A percentile compares a stretch with the other conserved stretches of the same genome.
Conservation (phyloP, 495 filamentous ascomycete genomes). For the Aspergillus bertholletiae region DNA sequence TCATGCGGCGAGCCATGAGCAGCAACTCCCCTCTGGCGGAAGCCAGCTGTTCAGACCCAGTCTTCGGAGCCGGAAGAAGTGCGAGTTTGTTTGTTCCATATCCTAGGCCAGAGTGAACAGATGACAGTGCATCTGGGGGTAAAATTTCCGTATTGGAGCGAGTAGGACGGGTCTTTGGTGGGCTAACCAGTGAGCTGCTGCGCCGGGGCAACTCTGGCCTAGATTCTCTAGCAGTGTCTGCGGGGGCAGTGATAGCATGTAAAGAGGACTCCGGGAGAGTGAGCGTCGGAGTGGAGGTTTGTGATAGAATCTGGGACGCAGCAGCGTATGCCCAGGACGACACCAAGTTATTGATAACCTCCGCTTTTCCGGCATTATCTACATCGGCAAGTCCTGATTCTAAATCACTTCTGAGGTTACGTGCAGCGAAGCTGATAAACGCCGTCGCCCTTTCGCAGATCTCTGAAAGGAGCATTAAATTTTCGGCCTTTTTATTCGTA, state of each 20-base stretch:
- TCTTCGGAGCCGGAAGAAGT: conserved; percentile 36
- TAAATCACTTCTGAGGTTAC: conserved; percentile 75
- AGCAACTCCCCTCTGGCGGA: conserved; percentile 76
- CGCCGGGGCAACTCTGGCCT: conserved; percentile 44
- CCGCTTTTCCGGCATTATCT: conserved; percentile 28
- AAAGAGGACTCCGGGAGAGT: conserved; percentile 60
- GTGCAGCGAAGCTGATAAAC: conserved; percentile 75
- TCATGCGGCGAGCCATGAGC: conserved; percentile 70
- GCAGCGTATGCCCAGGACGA: conserved; percentile 82
- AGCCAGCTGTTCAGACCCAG: conserved; percentile 79
- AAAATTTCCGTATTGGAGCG: conserved; percentile 34
- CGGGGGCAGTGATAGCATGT: conserved; percentile 27
- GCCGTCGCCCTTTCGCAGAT: conserved; percentile 73
- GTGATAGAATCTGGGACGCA: conserved; percentile 70
- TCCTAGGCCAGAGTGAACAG: conserved; percentile 21
- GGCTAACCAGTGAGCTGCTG: conserved; percentile 39
- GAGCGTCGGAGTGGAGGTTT: conserved; percentile 67
- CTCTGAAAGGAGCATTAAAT: conserved; percentile 72
- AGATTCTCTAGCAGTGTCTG: conserved; percentile 33
- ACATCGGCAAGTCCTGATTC: conserved; percentile 35
- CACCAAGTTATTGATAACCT: conserved; percentile 75
- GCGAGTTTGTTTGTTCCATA: conserved; percentile 28
- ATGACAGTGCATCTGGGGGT: conserved; percentile 15
- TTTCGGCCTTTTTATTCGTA: conserved; percentile 58
- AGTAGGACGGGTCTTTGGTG: conserved; percentile 18